Conservation (phyloP, 2,329 filamentous ascomycete genomes). For the Alternaria longipes region DNA sequence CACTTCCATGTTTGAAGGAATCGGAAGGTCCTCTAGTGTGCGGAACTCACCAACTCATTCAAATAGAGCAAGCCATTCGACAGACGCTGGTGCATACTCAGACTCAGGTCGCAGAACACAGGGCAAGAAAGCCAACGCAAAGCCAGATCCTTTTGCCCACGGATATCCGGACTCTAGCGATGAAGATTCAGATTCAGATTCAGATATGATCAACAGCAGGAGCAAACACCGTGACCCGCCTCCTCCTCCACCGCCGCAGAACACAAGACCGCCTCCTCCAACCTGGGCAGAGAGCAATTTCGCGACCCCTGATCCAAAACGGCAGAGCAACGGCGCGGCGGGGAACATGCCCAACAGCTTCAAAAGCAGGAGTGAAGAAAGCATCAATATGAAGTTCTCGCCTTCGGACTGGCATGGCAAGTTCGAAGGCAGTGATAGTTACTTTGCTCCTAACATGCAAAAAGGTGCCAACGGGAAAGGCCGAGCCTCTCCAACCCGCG, state of each 20-base stretch:
- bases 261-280: conserved; percentile 28
- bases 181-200: conserved; percentile 39
- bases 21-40: conserved; percentile 64
- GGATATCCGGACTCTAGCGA: conserved; percentile 45
- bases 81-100: conserved; percentile 39
- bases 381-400: conserved; percentile 61
- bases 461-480: conserved; percentile 35
- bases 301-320: conserved; percentile 28
- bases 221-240: conserved; percentile 25
- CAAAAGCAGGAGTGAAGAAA: conserved; percentile 59
- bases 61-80: conserved; percentile 33
- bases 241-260: conserved; percentile 26
- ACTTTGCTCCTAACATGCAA: conserved; percentile 52
- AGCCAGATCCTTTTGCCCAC: conserved; percentile 34
- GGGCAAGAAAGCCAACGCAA: conserved; percentile 37
- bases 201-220: conserved; percentile 28
- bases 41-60: conserved; percentile 57
- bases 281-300: conserved; percentile 29
- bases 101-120: conserved; percentile 44
- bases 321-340: conserved; percentile 23
- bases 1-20: conserved; percentile 63
- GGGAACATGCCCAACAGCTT: conserved; percentile 39
- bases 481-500: conserved; percentile 44
- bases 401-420: conserved; percentile 58
- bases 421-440: conserved; percentile 55